A percentile compares a stretch with the other conserved stretches of the same genome.
These are phyloP conservation scores for Mollisia scopiformis DNA, from an alignment of 2,329 filamentous ascomycete species.

Conservation along the genomic window DNA sequence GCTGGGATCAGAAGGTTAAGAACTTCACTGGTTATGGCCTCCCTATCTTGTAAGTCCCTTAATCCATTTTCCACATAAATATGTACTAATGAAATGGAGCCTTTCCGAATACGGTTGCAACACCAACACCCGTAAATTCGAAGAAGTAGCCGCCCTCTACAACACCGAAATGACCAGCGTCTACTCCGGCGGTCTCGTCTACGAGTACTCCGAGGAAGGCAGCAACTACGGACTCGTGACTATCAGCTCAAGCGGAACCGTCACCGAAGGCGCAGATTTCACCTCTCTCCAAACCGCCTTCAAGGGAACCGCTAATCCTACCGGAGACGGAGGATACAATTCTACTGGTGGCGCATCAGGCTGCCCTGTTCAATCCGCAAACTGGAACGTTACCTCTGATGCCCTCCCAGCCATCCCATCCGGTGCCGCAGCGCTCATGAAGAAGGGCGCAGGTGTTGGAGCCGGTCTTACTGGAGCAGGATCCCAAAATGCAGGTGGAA, in stretches of 20 bases:
- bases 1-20: slow-evolving; percentile 70
- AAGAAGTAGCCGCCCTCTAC: slow-evolving; percentile 82
- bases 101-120: slow-evolving; percentile 92
- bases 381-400: slow-evolving; percentile 51
- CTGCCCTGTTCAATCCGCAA: slow-evolving; percentile 49
- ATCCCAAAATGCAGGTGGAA: slow-evolving; percentile 34
- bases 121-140: slow-evolving; percentile 78
- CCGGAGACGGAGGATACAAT: slow-evolving; percentile 50
- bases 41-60: slow-evolving; percentile 50
- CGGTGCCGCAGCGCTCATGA: slow-evolving; percentile 43
- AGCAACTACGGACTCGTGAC: slow-evolving; percentile 68
- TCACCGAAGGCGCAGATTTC: slow-evolving; percentile 50
- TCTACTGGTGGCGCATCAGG: slow-evolving; percentile 35
- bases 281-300: slow-evolving; percentile 49
- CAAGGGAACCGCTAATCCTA: slow-evolving; percentile 46
- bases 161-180: slow-evolving; percentile 78
- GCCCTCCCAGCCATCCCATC: slow-evolving; percentile 53
- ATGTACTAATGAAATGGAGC: slow-evolving; percentile 18
- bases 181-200: slow-evolving; percentile 94
- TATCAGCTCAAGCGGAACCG: slow-evolving; percentile 36
- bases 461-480: slow-evolving; percentile 41
- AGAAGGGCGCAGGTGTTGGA: slow-evolving; percentile 50
- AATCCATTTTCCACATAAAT: not conserved
- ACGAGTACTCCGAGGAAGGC: slow-evolving; percentile 86
- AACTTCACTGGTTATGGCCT: slow-evolving; percentile 70